phyloP scores from a whole-genome alignment of 352 stramenopile species.

The Phytophthora fragariae region DNA sequence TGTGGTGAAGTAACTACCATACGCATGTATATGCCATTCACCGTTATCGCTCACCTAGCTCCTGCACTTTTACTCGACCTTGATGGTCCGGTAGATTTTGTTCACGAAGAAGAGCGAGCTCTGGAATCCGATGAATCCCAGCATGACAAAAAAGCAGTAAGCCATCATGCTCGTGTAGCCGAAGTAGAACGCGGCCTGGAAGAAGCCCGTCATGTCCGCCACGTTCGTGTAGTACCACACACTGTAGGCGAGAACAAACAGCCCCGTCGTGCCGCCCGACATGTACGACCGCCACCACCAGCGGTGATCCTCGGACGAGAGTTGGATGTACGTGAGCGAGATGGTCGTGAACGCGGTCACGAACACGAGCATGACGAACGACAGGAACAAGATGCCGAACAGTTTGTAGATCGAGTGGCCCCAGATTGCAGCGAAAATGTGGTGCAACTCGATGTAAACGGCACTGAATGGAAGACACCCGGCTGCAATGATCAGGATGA shows the following conservation, averaged over 20 bases:
- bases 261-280: constrained; percentile 94
- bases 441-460: constrained; percentile 99
- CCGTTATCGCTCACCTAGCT: neutral
- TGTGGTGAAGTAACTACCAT: neutral
- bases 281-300: constrained; percentile 98
- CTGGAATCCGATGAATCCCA: constrained; percentile 96
- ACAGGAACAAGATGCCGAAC: constrained; percentile 97
- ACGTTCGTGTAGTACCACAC: constrained; percentile 96
- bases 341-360: constrained; percentile 98
- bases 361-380: constrained; percentile 96
- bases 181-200: constrained; percentile 98
- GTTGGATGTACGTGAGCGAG: constrained; percentile 97
- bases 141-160: constrained; percentile 98
- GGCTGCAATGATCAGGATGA: constrained; percentile 92
- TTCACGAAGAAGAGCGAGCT: constrained; percentile 96
- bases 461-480: constrained; percentile 97
- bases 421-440: constrained; percentile 98
- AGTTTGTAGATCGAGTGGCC: constrained; percentile 99
- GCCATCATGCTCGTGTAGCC: constrained; percentile 97
- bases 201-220: constrained; percentile 95
- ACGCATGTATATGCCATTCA: neutral
- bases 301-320: constrained; percentile 95
- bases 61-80: constrained; percentile 89
- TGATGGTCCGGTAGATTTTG: constrained; percentile 98
- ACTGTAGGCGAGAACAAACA: constrained; percentile 97